A percentile compares a stretch with the other conserved stretches of the same genome.
Evolutionary conservation across 1,284 basidiomycete species (phyloP).

Genomic region (Cryptococcus neoformans): DNA sequence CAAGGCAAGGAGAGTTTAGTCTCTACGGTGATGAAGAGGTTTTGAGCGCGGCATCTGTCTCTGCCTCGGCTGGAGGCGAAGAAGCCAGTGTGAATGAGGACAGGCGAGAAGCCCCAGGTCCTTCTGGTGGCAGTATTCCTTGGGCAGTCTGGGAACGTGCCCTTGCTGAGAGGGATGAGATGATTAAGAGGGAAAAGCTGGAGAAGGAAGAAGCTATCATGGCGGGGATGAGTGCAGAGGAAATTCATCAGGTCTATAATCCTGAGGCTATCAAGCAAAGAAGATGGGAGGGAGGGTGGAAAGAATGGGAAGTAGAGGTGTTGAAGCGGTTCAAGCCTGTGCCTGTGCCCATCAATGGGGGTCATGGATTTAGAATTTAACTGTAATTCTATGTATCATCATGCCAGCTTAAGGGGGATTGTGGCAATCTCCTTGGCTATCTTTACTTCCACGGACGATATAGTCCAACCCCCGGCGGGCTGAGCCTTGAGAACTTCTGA

Average conservation of each 20-base stretch:
- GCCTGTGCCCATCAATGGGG: slow-evolving; percentile 25
- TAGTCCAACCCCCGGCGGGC: slow-evolving; percentile 32
- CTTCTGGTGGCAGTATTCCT: slow-evolving; percentile 58
- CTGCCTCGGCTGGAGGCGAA: neutral
- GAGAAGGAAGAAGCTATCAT: slow-evolving; percentile 33
- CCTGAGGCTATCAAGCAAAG: slow-evolving; percentile 58
- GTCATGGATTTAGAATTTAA: slow-evolving; percentile 8
- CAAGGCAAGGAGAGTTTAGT: slow-evolving; percentile 75
- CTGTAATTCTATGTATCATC: slow-evolving; percentile 1
- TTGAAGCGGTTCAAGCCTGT: slow-evolving; percentile 39
- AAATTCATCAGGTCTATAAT: slow-evolving; percentile 22
- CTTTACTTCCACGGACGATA: slow-evolving; percentile 30
- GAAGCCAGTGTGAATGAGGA: neutral
- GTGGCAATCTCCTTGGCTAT: slow-evolving; percentile 30
- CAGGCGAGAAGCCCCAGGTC: slow-evolving; percentile 1
- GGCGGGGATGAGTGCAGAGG: slow-evolving; percentile 50
- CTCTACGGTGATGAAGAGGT: slow-evolving; percentile 49
- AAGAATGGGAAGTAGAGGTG: slow-evolving; percentile 48
- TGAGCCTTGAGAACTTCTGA: slow-evolving; percentile 19
- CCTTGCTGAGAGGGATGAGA: slow-evolving; percentile 43
- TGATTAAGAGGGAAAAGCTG: slow-evolving; percentile 52
- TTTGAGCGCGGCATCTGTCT: neutral
- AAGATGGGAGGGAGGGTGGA: slow-evolving; percentile 21
- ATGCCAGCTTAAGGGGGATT: slow-evolving; percentile 8
- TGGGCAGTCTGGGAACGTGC: slow-evolving; percentile 77